Percentiles rank a stretch among this genome's conserved stretches.
Conservation (phyloP, 1,284 basidiomycete genomes). For the Dichomitus squalens region DNA sequence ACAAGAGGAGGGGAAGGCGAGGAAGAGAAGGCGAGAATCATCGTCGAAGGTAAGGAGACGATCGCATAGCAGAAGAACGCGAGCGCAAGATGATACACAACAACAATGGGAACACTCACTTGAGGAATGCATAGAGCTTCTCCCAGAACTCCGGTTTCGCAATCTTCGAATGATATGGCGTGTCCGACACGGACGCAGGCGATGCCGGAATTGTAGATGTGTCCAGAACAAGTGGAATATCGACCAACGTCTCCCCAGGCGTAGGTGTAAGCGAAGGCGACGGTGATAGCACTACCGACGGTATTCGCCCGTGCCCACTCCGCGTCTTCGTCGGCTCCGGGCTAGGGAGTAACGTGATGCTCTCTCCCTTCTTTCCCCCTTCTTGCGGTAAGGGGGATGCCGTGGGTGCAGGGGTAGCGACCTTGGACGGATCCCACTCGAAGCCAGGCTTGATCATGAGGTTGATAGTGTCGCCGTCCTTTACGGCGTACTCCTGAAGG, state of each 20-base stretch:
- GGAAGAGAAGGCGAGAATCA: neutral
- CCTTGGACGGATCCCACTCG: constrained; percentile 61
- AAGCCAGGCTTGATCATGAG: constrained; percentile 82
- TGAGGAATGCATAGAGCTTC: constrained; percentile 64
- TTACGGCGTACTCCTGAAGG: constrained; percentile 84
- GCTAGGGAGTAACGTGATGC: constrained; percentile 29
- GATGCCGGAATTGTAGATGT: constrained; percentile 47
- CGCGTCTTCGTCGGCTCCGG: constrained; percentile 24
- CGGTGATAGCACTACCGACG: constrained; percentile 74
- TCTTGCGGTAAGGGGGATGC: constrained; percentile 20
- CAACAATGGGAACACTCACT: constrained; percentile 39
- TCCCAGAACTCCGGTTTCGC: constrained; percentile 79
- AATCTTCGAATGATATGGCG: constrained; percentile 69
- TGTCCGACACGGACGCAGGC: constrained; percentile 39
- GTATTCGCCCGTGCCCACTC: constrained; percentile 59
- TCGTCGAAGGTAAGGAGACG: no score
- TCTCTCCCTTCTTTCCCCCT: constrained; percentile 2
- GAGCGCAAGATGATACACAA: no score
- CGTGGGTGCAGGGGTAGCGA: constrained; percentile 20
- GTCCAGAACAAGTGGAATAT: constrained; percentile 70
- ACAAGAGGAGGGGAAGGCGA: neutral
- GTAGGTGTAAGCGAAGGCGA: constrained; percentile 55
- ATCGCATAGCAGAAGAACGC: no score
- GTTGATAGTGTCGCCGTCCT: constrained; percentile 79
- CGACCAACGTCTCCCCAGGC: constrained; percentile 49